phyloP scores from a whole-genome alignment of 2,329 filamentous ascomycete species.

The Uncinocarpus reesii region DNA sequence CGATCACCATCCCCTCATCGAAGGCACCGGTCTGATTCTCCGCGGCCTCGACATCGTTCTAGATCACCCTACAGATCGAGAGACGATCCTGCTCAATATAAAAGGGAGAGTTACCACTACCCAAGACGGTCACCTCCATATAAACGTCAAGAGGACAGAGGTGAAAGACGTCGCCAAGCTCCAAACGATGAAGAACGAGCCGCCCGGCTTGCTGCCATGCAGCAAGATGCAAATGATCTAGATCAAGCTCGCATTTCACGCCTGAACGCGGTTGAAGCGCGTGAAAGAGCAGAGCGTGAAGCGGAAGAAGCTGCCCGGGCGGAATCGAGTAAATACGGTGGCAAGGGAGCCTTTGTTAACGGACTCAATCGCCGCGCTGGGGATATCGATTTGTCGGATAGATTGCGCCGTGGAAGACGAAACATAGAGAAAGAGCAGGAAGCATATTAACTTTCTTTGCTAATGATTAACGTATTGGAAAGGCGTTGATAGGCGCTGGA shows the following conservation, averaged over 20 bases:
- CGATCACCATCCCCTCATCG: slow-evolving; percentile 19
- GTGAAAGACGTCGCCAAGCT: slow-evolving; percentile 13
- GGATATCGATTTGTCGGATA: slow-evolving; percentile 35
- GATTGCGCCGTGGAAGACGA: slow-evolving; percentile 31
- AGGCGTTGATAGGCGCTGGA: not conserved
- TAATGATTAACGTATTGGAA: not conserved
- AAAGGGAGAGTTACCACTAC: slow-evolving; percentile 23
- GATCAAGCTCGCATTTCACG: slow-evolving; percentile 57
- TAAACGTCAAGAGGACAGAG: slow-evolving; percentile 10
- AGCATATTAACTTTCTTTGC: slow-evolving; percentile 29
- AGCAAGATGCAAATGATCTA: slow-evolving; percentile 56
- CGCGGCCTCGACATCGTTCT: slow-evolving; percentile 22
- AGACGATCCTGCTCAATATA: slow-evolving; percentile 25
- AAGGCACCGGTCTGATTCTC: slow-evolving; percentile 20
- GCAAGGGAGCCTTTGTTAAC: slow-evolving; percentile 55
- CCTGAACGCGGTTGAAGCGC: slow-evolving; percentile 54
- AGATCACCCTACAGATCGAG: slow-evolving; percentile 32
- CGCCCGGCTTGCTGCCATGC: slow-evolving; percentile 60
- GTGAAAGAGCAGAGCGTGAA: slow-evolving; percentile 53
- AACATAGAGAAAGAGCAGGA: slow-evolving; percentile 28
- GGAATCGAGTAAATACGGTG: slow-evolving; percentile 50
- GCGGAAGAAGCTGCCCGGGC: slow-evolving; percentile 55
- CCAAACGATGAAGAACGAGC: slow-evolving; percentile 44
- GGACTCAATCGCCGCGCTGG: slow-evolving; percentile 50
- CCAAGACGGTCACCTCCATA: slow-evolving; percentile 18